Conservation (phyloP, 805 yeast species). For the Ogataea paraovalis region DNA sequence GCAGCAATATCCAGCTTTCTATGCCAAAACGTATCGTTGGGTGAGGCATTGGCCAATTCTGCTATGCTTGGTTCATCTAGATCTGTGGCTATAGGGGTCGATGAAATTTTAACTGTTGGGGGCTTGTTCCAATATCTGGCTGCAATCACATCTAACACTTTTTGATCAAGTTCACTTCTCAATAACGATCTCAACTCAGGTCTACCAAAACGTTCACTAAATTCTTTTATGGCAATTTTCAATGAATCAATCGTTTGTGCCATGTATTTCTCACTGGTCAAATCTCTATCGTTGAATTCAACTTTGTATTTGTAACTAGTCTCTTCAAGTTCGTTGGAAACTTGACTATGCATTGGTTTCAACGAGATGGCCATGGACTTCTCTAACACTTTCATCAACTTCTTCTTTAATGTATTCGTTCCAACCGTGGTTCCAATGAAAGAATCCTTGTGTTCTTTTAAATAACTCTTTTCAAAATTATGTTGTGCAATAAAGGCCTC, state of each 20-base stretch:
- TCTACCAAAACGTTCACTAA: conserved; percentile 78
- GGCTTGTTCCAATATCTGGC: conserved; percentile 88
- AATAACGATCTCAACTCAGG: conserved; percentile 75
- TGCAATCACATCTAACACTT: conserved; percentile 80
- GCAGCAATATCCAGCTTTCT: conserved; percentile 81
- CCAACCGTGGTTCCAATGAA: conserved; percentile 69
- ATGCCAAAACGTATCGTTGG: conserved; percentile 82
- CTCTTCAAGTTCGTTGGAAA: conserved; percentile 90
- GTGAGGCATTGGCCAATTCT: conserved; percentile 52
- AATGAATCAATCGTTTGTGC: conserved; percentile 88
- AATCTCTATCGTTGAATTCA: conserved; percentile 89
- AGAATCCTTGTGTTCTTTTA: conserved; percentile 57
- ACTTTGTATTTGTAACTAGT: conserved; percentile 90
- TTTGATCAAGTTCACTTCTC: conserved; percentile 84
- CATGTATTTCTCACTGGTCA: conserved; percentile 91
- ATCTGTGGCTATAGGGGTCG: conserved; percentile 9
- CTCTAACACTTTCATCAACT: conserved; percentile 82
- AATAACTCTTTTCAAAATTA: conserved; percentile 59
- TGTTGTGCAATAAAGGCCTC: conserved; percentile 68
- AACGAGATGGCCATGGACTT: conserved; percentile 85
- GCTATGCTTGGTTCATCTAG: conserved; percentile 46
- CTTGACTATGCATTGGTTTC: conserved; percentile 80
- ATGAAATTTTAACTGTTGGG: conserved; percentile 20
- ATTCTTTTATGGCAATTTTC: conserved; percentile 81
- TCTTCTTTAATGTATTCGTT: conserved; percentile 68